Percentiles rank a stretch among this genome's conserved stretches.
phyloP scores from a whole-genome alignment of 2,329 filamentous ascomycete species.

The Alternaria dauci region DNA sequence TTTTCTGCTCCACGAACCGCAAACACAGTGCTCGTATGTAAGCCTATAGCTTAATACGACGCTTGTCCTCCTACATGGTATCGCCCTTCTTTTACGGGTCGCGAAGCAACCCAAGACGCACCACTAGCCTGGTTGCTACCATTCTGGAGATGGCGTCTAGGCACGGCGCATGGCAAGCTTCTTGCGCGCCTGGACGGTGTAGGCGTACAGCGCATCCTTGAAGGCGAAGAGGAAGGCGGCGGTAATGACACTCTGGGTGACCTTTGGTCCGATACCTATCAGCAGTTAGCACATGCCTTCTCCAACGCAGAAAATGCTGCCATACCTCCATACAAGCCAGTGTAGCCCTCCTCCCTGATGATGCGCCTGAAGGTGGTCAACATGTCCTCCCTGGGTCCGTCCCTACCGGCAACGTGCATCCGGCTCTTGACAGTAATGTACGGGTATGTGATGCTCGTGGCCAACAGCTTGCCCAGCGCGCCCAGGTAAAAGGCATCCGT shows the following conservation, averaged over 20 bases:
- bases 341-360: constrained; percentile 87
- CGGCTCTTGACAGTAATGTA: constrained; percentile 99
- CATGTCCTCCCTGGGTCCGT: constrained; percentile 82
- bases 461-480: constrained; percentile 91
- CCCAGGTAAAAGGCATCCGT: constrained; percentile 89
- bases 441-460: constrained; percentile 93
- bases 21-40: neutral
- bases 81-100: neutral
- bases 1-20: neutral
- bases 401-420: constrained; percentile 88
- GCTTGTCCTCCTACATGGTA: neutral
- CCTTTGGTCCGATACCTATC: constrained; percentile 90
- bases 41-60: neutral
- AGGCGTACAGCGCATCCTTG: constrained; percentile 94
- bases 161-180: constrained; percentile 37
- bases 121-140: neutral
- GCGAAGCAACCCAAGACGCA: neutral
- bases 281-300: constrained; percentile 12
- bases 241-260: constrained; percentile 95
- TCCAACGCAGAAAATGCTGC: neutral
- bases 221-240: constrained; percentile 97
- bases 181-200: constrained; percentile 72
- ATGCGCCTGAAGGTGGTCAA: constrained; percentile 79
- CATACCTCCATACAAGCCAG: constrained; percentile 89
- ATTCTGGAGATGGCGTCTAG: neutral